A percentile compares a stretch with the other conserved stretches of the same genome.
These are phyloP conservation scores for Hamiltosporidium tvaerminnensis DNA, from an alignment of 371 early-diverging fungal genomes.

Conservation along the genomic window DNA sequence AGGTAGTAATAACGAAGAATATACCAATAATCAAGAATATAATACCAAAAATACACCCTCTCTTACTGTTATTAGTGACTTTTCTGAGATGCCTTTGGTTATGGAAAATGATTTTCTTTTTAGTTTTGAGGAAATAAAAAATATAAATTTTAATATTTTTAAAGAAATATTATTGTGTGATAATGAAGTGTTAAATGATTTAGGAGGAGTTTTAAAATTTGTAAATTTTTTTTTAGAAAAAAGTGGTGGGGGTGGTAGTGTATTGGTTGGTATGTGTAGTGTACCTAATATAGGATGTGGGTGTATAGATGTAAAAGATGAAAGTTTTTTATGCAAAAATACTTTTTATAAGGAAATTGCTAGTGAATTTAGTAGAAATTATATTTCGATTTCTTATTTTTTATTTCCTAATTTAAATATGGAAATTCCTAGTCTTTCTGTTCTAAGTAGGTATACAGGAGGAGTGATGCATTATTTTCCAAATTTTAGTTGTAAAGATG, in stretches of 20 bases:
- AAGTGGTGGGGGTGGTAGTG: constrained; percentile 28
- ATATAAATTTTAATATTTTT: constrained; percentile 7
- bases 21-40: too few species aligned
- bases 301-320: constrained; percentile 3
- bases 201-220: constrained; percentile 35
- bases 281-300: constrained; percentile 35
- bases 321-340: constrained; percentile 8
- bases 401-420: constrained; percentile 36
- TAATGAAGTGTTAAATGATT: constrained; percentile 26
- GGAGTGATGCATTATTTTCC: constrained; percentile 48
- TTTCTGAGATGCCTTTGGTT: constrained; percentile 20
- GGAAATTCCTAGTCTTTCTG: constrained; percentile 36
- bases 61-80: constrained; percentile 9
- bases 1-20: too few species aligned
- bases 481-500: constrained; percentile 40
- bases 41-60: too few species aligned
- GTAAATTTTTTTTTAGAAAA: constrained; percentile 10
- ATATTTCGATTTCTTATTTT: constrained; percentile 36
- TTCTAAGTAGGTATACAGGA: constrained; percentile 39
- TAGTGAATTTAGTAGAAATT: constrained; percentile 9
- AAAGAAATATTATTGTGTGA: constrained; percentile 13
- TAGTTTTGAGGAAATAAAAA: constrained; percentile 19
- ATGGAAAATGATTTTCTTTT: constrained; percentile 14
- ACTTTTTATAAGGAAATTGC: constrained; percentile 38
- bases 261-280: constrained; percentile 33